These are phyloP conservation scores for Cercospora nicotianae DNA, from an alignment of 2,329 filamentous ascomycete genomes.

Conservation along the genomic window DNA sequence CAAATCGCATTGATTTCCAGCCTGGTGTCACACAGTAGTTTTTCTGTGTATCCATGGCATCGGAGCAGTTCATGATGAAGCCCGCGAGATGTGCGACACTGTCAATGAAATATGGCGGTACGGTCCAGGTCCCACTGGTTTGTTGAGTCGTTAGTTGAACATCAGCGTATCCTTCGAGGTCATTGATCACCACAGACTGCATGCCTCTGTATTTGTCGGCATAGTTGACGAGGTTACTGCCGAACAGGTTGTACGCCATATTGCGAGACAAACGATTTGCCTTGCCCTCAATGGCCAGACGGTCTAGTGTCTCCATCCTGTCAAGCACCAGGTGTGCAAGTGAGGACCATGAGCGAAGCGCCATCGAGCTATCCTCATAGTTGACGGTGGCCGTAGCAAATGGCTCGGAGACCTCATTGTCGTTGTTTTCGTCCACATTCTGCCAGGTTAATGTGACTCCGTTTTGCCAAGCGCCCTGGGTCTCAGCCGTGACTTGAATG, in stretches of 20 bases:
- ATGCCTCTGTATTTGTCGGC: conserved; percentile 19
- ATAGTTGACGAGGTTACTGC: conserved; percentile 22
- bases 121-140: conserved; percentile 20
- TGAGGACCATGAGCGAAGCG: conserved; percentile 32
- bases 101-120: conserved; percentile 40
- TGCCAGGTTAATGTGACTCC: conserved; percentile 13
- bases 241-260: conserved; percentile 37
- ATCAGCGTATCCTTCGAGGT: conserved; percentile 38
- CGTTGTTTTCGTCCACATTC: conserved; percentile 13
- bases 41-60: conserved; percentile 30
- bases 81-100: conserved; percentile 15
- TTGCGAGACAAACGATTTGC: conserved; percentile 34
- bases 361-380: conserved; percentile 28
- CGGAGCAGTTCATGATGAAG: not conserved
- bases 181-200: conserved; percentile 31
- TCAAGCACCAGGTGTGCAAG: conserved; percentile 33
- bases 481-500: conserved; percentile 15
- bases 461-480: not conserved
- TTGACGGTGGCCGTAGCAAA: conserved; percentile 30
- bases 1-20: conserved; percentile 35
- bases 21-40: conserved; percentile 42
- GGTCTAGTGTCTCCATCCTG: conserved; percentile 33
- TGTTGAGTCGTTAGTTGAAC: conserved; percentile 16
- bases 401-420: conserved; percentile 8
- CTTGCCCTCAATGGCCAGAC: conserved; percentile 29